These are phyloP conservation scores for Neurospora cerealis DNA, from an alignment of 495 filamentous ascomycete species.

Conservation along the genomic window DNA sequence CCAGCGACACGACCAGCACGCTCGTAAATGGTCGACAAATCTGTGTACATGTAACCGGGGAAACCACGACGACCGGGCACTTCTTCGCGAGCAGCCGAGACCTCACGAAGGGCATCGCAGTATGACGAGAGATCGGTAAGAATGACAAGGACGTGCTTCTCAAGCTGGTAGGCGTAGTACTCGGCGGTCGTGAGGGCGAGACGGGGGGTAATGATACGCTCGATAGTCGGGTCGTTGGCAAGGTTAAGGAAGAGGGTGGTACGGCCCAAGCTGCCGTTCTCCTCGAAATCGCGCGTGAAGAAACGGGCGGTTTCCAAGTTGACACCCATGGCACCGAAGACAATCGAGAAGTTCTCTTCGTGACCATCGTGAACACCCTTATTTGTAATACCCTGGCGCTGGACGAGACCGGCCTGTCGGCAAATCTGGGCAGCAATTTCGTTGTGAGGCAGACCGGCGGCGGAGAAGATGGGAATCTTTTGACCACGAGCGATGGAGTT, in stretches of 20 bases:
- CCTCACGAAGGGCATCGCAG: slow-evolving; percentile 97
- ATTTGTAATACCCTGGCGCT: slow-evolving; percentile 60
- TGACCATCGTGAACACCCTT: slow-evolving; percentile 96
- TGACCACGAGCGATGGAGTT: slow-evolving; percentile 99
- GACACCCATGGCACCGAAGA: slow-evolving; percentile 99
- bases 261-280: slow-evolving; percentile 97
- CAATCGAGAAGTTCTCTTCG: slow-evolving; percentile 99
- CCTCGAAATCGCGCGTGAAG: slow-evolving; percentile 98
- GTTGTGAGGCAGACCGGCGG: slow-evolving; percentile 95
- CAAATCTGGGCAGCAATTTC: slow-evolving; percentile 98
- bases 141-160: slow-evolving; percentile 99
- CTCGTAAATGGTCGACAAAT: slow-evolving; percentile 99
- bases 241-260: slow-evolving; percentile 96
- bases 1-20: slow-evolving; percentile 97
- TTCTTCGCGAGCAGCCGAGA: slow-evolving; percentile 97
- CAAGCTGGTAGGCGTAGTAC: slow-evolving; percentile 99
- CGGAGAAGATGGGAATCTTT: slow-evolving; percentile 99
- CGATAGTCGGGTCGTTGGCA: slow-evolving; percentile 98
- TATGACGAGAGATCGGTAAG: slow-evolving; percentile 96
- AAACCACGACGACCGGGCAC: slow-evolving; percentile 99
- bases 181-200: slow-evolving; percentile 96
- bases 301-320: slow-evolving; percentile 98
- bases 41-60: slow-evolving; percentile 99
- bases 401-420: slow-evolving; percentile 88
- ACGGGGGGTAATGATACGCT: slow-evolving; percentile 99